Conservation (phyloP, 257 asterid genomes). For the Ocimum tenuiflorum region DNA sequence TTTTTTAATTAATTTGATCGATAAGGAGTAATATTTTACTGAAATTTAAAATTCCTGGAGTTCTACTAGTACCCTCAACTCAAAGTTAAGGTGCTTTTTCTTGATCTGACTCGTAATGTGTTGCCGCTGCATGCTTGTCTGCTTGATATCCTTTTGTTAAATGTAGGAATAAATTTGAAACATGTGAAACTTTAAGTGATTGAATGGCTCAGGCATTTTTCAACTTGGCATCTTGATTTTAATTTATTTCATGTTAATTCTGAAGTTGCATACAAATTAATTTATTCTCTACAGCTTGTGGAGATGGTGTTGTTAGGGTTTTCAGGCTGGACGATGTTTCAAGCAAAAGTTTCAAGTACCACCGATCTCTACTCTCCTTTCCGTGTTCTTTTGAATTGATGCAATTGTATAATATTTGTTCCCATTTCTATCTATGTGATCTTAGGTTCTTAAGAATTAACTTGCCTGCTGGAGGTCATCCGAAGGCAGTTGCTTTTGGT, state of each 20-base stretch:
- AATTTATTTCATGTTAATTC: background rate
- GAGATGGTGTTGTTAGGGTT: constrained; percentile 81
- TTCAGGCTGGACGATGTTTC: constrained; percentile 90
- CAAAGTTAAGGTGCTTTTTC: background rate
- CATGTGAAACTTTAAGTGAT: background rate
- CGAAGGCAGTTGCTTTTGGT: constrained; percentile 65
- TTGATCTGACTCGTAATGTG: background rate
- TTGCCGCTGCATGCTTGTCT: background rate
- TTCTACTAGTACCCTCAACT: background rate
- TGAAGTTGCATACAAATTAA: constrained; percentile 3
- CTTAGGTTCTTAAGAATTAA: constrained; percentile 79
- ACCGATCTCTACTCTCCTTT: constrained; percentile 24
- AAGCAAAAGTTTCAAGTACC: constrained; percentile 96
- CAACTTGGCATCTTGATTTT: constrained; percentile 3
- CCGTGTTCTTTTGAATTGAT: background rate
- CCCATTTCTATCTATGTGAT: background rate
- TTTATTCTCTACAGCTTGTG: constrained; percentile 63
- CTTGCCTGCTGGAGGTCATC: constrained; percentile 87
- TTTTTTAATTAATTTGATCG: background rate
- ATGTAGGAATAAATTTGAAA: background rate
- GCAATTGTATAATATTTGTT: constrained; percentile 2
- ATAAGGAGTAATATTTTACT: background rate
- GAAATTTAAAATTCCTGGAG: background rate
- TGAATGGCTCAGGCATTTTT: background rate
- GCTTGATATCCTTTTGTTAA: background rate